Evolutionary conservation across 768 basidiomycete species (phyloP).

Genomic region (Panus rudis): DNA sequence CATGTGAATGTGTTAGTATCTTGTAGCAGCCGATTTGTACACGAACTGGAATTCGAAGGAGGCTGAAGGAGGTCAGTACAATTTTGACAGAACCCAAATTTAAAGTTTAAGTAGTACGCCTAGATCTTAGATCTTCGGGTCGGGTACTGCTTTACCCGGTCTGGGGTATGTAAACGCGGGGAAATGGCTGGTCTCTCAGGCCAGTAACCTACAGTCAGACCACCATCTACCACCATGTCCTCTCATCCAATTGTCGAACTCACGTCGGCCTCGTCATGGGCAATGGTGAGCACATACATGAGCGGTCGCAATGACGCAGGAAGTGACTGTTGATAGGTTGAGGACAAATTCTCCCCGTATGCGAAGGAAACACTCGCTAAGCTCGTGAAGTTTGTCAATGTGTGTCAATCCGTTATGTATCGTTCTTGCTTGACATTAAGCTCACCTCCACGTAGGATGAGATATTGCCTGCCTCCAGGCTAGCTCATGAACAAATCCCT

Average conservation of each 20-base stretch:
- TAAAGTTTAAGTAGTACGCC: too few relatives aligned
- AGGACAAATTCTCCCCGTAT: conserved; percentile 88
- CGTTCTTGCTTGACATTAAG: not conserved
- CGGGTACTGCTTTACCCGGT: too few relatives aligned
- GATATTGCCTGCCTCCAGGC: conserved; percentile 67
- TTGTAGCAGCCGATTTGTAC: not conserved
- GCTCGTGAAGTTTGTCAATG: conserved; percentile 81
- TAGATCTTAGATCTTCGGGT: too few relatives aligned
- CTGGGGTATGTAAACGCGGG: too few relatives aligned
- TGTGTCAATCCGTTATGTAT: conserved; percentile 29
- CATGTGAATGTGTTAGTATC: too few relatives aligned
- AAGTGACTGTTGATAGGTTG: conserved; percentile 41
- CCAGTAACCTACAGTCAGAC: too few relatives aligned
- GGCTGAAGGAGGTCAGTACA: not conserved
- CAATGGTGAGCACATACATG: conserved; percentile 50
- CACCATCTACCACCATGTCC: conserved; percentile 32
- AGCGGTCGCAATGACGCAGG: conserved; percentile 4
- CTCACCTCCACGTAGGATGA: conserved; percentile 55
- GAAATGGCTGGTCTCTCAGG: too few relatives aligned
- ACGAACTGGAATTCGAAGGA: not conserved
- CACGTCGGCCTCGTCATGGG: conserved; percentile 83
- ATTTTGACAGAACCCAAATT: not conserved
- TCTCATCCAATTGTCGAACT: conserved; percentile 68
- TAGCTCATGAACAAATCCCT: conserved; percentile 81
- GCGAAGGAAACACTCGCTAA: conserved; percentile 83